Evolutionary conservation across 257 asterid species (phyloP).

Genomic region (Nicotiana tabacum): DNA sequence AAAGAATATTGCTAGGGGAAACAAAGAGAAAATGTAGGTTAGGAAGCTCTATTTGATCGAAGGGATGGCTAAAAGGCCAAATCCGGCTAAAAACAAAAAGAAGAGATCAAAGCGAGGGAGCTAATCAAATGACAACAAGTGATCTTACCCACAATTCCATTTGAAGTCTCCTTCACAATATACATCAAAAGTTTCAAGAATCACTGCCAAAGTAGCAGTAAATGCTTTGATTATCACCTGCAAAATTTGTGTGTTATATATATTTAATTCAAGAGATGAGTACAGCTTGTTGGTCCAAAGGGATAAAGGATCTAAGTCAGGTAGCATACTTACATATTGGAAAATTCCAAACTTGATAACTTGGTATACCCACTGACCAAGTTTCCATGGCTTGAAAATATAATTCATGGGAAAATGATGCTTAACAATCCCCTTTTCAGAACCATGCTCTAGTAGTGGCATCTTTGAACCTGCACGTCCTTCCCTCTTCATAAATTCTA

Average conservation of each 20-base stretch:
- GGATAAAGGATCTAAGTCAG: background rate
- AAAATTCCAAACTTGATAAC: slow-evolving; percentile 93
- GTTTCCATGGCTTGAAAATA: slow-evolving; percentile 86
- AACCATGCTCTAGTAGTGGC: slow-evolving; percentile 71
- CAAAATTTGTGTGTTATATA: slow-evolving; percentile 14
- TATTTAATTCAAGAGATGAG: background rate
- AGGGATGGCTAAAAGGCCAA: background rate
- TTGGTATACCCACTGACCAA: slow-evolving; percentile 87
- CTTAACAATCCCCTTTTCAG: slow-evolving; percentile 70
- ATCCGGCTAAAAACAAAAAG: background rate
- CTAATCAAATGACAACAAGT: background rate
- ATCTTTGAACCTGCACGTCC: slow-evolving; percentile 65
- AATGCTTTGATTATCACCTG: slow-evolving; percentile 97
- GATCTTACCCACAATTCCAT: slow-evolving; percentile 92
- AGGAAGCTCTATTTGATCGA: background rate
- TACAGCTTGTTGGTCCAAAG: background rate
- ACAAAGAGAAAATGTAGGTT: background rate
- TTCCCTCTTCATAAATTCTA: slow-evolving; percentile 88
- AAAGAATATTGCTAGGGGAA: background rate
- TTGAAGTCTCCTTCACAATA: slow-evolving; percentile 96
- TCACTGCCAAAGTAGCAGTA: slow-evolving; percentile 82
- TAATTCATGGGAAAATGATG: slow-evolving; percentile 87
- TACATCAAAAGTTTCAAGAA: slow-evolving; percentile 83
- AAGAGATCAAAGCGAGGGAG: background rate
- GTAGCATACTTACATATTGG: slow-evolving; percentile 76